Percentiles rank a stretch among this genome's conserved stretches.
These are phyloP conservation scores for Phialocephala subalpina DNA, from an alignment of 2,329 filamentous ascomycete genomes.

Conservation along the genomic window DNA sequence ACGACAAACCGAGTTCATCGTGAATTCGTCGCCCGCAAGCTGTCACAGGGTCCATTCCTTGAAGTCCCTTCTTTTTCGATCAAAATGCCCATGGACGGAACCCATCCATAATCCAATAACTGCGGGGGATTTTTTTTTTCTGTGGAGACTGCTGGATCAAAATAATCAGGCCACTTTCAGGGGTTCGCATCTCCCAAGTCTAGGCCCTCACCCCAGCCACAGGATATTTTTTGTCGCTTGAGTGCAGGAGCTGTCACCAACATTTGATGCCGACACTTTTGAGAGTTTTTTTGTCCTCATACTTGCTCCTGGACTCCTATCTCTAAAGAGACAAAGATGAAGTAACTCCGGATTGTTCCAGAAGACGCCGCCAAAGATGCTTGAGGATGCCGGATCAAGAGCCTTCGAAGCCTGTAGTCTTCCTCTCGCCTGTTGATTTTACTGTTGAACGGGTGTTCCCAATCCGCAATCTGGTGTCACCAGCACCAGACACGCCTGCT, in stretches of 20 bases:
- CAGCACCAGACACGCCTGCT: background rate
- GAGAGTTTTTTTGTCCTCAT: background rate
- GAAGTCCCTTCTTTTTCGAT: background rate
- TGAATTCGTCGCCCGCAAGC: background rate
- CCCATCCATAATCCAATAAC: background rate
- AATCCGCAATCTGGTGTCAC: slow-evolving; percentile 34
- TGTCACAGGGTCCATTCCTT: no score
- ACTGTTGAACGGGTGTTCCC: slow-evolving; percentile 37
- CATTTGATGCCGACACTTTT: background rate
- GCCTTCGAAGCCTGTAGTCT: slow-evolving; percentile 28
- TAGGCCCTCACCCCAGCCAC: slow-evolving; percentile 8
- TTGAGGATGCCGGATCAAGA: slow-evolving; percentile 8
- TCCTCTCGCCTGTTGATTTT: slow-evolving; percentile 31
- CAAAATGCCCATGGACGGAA: background rate
- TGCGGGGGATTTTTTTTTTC: background rate
- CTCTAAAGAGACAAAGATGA: background rate
- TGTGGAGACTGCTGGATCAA: background rate
- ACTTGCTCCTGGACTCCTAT: background rate
- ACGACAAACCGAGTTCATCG: no score
- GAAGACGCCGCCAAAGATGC: background rate
- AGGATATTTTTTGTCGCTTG: background rate
- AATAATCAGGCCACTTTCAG: background rate
- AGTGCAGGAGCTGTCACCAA: background rate
- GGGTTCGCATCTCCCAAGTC: background rate
- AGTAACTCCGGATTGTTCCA: background rate